Conservation (phyloP, 208 protist species). For the Leishmania turanica region DNA sequence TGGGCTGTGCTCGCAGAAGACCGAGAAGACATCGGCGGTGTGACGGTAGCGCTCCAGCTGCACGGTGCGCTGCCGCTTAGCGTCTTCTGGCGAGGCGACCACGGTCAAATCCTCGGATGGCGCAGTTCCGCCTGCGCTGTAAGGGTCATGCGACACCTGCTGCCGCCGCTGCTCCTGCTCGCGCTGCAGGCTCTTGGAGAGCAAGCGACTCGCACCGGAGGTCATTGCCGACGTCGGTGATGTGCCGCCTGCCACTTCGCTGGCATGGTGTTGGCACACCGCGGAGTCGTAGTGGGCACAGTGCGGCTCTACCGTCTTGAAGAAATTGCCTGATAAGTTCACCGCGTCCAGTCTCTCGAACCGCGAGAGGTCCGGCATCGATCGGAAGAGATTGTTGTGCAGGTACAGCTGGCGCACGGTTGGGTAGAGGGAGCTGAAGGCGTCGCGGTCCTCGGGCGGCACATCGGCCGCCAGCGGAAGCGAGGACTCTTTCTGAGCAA, state of each 20-base stretch:
- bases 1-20: constrained; percentile 49
- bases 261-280: constrained; percentile 11
- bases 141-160: neutral
- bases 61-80: constrained; percentile 21
- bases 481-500: neutral
- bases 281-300: constrained; percentile 48
- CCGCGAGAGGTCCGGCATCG: constrained; percentile 86
- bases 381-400: constrained; percentile 91
- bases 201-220: neutral
- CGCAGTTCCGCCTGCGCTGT: neutral
- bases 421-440: constrained; percentile 81
- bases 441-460: constrained; percentile 46
- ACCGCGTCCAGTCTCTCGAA: constrained; percentile 88
- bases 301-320: constrained; percentile 57
- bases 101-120: neutral
- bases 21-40: constrained; percentile 25
- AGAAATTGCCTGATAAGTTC: constrained; percentile 92
- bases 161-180: constrained; percentile 19
- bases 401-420: constrained; percentile 93
- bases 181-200: constrained; percentile 48
- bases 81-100: constrained; percentile 15
- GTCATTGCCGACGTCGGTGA: neutral
- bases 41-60: constrained; percentile 37
- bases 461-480: constrained; percentile 24
- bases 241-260: neutral